Evolutionary conservation across 2,329 filamentous ascomycete species (phyloP).

Genomic region (Trichoderma atroviride): DNA sequence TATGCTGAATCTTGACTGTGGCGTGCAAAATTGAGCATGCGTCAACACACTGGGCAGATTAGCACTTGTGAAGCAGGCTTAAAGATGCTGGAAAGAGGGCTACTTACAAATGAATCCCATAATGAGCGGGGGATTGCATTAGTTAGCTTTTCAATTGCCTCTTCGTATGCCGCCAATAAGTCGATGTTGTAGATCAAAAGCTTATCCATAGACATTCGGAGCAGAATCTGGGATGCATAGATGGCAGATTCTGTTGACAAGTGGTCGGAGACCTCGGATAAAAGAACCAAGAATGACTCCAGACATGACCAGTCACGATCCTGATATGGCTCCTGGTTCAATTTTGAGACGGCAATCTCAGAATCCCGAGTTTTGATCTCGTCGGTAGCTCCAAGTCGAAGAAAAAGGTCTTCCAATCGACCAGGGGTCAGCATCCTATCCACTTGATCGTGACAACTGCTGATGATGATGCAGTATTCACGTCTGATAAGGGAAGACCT

Average conservation of each 20-base stretch:
- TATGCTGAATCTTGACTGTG: conserved; percentile 49
- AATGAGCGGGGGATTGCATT: conserved; percentile 42
- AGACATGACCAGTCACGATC: conserved; percentile 52
- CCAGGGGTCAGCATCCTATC: conserved; percentile 49
- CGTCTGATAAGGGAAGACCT: conserved; percentile 56
- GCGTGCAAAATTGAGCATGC: conserved; percentile 52
- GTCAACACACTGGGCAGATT: conserved; percentile 46
- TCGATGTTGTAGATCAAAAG: conserved; percentile 49
- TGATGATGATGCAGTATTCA: conserved; percentile 62
- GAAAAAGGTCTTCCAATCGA: conserved; percentile 58
- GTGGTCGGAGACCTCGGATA: conserved; percentile 43
- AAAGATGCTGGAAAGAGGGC: conserved; percentile 23
- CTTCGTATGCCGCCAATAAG: conserved; percentile 45
- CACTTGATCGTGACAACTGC: conserved; percentile 48
- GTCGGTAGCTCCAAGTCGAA: conserved; percentile 57
- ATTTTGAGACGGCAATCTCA: conserved; percentile 32
- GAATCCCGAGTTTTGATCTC: conserved; percentile 43
- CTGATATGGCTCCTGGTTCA: conserved; percentile 36
- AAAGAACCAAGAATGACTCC: conserved; percentile 47
- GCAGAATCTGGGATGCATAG: conserved; percentile 50
- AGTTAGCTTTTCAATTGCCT: conserved; percentile 49
- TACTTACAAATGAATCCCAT: conserved; percentile 50
- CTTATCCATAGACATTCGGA: conserved; percentile 59
- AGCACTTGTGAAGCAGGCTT: background rate
- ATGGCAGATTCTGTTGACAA: conserved; percentile 42